Evolutionary conservation across 1,284 basidiomycete species (phyloP).

Genomic region (Fomes fomentarius): DNA sequence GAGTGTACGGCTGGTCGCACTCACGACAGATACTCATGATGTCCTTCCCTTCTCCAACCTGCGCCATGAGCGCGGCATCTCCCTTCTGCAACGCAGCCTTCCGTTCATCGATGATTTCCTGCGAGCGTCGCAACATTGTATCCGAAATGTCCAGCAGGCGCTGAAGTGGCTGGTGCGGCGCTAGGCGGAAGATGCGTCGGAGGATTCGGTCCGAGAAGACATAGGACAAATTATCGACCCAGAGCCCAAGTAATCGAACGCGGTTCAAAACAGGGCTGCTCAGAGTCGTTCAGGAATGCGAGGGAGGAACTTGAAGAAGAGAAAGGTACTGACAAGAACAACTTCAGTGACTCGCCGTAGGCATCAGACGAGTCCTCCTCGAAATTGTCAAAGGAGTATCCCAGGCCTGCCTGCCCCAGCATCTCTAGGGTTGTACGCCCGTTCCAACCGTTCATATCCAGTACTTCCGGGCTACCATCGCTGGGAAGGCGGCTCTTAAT

Average conservation of each 20-base stretch:
- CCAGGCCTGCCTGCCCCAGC: slow-evolving; percentile 42
- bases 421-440: slow-evolving; percentile 42
- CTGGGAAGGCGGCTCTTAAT: slow-evolving; percentile 22
- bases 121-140: slow-evolving; percentile 40
- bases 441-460: slow-evolving; percentile 41
- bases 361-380: slow-evolving; percentile 30
- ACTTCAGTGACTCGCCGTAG: slow-evolving; percentile 30
- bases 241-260: not conserved
- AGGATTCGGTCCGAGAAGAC: slow-evolving; percentile 15
- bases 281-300: not conserved
- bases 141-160: slow-evolving; percentile 34
- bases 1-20: no score
- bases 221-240: slow-evolving; percentile 8
- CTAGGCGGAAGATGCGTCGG: slow-evolving; percentile 1
- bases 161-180: not conserved
- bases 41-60: slow-evolving; percentile 37
- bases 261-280: slow-evolving; percentile 13
- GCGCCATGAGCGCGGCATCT: slow-evolving; percentile 23
- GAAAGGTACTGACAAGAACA: slow-evolving; percentile 19
- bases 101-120: slow-evolving; percentile 44
- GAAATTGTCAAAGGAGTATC: slow-evolving; percentile 42
- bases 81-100: slow-evolving; percentile 31
- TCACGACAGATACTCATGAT: slow-evolving; percentile 33
- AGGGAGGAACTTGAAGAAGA: not conserved
- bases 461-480: slow-evolving; percentile 20